These are phyloP conservation scores for Xylaria sp. DNA, from an alignment of 2,329 filamentous ascomycete genomes.

Conservation along the genomic window DNA sequence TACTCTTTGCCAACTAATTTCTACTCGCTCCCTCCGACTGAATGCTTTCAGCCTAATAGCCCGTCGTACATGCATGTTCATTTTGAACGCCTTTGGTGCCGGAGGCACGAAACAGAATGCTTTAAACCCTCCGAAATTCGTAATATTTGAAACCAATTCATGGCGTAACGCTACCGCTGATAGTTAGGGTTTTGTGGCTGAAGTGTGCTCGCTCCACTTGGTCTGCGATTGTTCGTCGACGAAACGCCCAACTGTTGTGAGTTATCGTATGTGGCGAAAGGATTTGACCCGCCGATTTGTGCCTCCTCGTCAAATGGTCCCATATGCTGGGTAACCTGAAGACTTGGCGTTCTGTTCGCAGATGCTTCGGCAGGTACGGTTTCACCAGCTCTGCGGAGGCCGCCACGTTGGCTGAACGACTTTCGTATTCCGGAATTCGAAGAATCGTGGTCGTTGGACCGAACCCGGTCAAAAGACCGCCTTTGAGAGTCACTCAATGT, in stretches of 20 bases:
- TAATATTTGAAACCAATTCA: conserved; percentile 10
- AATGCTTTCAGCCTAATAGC: conserved; percentile 1
- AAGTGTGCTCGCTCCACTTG: conserved; percentile 28
- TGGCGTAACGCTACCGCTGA: conserved; percentile 37
- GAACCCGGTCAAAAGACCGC: conserved; percentile 49
- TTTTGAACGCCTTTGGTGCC: conserved; percentile 33
- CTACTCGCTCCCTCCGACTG: neutral
- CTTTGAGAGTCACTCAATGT: conserved; percentile 47
- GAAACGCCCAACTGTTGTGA: conserved; percentile 34
- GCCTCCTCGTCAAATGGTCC: conserved; percentile 48
- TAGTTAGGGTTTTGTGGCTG: conserved; percentile 19
- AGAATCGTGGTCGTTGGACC: conserved; percentile 52
- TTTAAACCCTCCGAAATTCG: conserved; percentile 8
- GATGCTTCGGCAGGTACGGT: conserved; percentile 39
- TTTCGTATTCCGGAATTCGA: conserved; percentile 42
- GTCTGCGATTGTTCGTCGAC: conserved; percentile 28
- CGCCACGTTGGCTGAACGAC: conserved; percentile 45
- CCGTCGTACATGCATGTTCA: neutral
- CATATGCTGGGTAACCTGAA: conserved; percentile 47
- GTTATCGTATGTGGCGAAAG: conserved; percentile 32
- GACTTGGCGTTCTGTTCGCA: conserved; percentile 38
- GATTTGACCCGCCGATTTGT: conserved; percentile 44
- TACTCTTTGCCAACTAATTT: no score
- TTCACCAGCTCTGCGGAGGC: conserved; percentile 47
- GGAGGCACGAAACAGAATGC: conserved; percentile 23